phyloP scores from a whole-genome alignment of 2,329 filamentous ascomycete species.

The Clathrospora elynae region DNA sequence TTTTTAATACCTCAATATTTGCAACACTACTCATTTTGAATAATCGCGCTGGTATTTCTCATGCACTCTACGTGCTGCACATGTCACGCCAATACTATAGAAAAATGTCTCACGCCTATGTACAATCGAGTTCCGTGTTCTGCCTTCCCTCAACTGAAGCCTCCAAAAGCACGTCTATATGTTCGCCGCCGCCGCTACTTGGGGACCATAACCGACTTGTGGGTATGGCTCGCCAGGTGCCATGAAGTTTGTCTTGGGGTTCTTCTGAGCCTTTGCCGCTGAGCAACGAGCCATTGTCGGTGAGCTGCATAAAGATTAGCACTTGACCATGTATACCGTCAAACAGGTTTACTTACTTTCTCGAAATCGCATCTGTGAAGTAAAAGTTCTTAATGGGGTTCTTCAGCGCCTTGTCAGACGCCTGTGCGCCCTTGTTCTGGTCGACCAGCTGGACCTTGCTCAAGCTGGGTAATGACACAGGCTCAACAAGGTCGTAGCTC shows the following conservation, averaged over 20 bases:
- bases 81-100: conserved; percentile 26
- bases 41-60: conserved; percentile 25
- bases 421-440: conserved; percentile 86
- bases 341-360: conserved; percentile 69
- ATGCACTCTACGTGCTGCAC: conserved; percentile 29
- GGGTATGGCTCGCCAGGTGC: conserved; percentile 53
- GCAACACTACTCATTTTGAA: not conserved
- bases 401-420: conserved; percentile 75
- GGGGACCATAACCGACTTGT: conserved; percentile 51
- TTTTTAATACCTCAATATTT: conserved; percentile 11
- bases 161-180: conserved; percentile 25
- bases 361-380: conserved; percentile 95
- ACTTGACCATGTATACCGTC: not conserved
- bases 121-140: conserved; percentile 32
- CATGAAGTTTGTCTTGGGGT: conserved; percentile 58
- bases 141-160: conserved; percentile 11
- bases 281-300: conserved; percentile 98
- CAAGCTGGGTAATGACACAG: conserved; percentile 70
- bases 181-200: conserved; percentile 31
- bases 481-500: conserved; percentile 89
- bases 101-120: conserved; percentile 34
- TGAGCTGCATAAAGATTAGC: conserved; percentile 64
- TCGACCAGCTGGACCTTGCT: conserved; percentile 96
- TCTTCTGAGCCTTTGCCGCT: conserved; percentile 75
- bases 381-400: conserved; percentile 95